Evolutionary conservation across 1,139 yeast genomes (phyloP), one percentile per base, ranked within the genome.

Genomic region (Nadsonia commutata): DNA sequence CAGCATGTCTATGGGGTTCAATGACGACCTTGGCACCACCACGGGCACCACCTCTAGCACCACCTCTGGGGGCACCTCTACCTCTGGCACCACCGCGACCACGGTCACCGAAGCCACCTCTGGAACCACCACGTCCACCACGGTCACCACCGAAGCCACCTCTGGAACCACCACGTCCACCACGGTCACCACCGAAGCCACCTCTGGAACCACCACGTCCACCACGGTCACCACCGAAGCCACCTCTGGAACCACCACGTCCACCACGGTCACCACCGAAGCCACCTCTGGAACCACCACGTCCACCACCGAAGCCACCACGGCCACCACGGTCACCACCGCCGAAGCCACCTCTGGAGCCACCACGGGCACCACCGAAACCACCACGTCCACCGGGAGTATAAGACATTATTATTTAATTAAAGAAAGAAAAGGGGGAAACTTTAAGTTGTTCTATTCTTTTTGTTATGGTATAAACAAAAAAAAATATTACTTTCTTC

Each of bases 1-100:
- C 70, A 44, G 90, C 94, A 64, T 88, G 97, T 72, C 95, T 82
- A 70, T 90, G 98, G 56, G 97, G 96, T 71, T 90, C 98, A 57
- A 90, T 82, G 59, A 90, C 86, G 54, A 88, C 97, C 70, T 85
- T 83, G 59, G 94, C 83, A 64, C 97, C 98, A 48, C 93, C 93
- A 52, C 80, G 63, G 46, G 80, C 77, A 21, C 94, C 83, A 64
- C 97, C 98, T 48, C 90, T 93, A 52, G 80, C 63, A 46, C 80
- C 77, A 52, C 85, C 86, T 47, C 88, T 86, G 50, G 79, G 62
- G 45, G 72, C 72, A 46, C 78, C 80, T 39, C 75, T 74, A 46
- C 76, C 60, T 39, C 70, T 64, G 52, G 85, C 86, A 47, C 88
- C 86, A 50, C 79, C 62, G 45, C 72, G 72, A 46, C 78, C 80